phyloP scores from a whole-genome alignment of 139 green algal genomes.

The Haematococcus lacustris region DNA sequence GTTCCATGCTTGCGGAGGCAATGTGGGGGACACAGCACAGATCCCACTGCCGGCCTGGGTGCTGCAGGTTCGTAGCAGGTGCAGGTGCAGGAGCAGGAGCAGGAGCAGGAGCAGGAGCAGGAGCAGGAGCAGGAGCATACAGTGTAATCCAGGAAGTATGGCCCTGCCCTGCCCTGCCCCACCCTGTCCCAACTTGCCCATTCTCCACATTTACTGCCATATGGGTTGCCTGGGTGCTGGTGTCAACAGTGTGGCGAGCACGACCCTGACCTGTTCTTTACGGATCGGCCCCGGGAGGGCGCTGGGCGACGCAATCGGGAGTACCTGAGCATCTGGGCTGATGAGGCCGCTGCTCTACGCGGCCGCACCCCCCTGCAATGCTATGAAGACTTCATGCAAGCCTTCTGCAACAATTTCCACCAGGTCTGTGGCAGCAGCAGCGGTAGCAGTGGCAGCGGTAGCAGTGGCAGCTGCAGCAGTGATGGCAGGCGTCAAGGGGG shows the following conservation, averaged over 20 bases:
- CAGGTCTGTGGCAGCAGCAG: neutral
- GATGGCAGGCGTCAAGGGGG: neutral
- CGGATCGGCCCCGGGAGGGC: conserved; percentile 53
- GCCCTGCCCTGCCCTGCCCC: no score
- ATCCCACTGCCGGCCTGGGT: conserved; percentile 82
- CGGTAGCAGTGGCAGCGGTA: neutral
- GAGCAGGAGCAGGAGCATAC: neutral
- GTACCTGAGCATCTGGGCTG: conserved; percentile 78
- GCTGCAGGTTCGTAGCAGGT: conserved; percentile 41
- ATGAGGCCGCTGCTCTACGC: conserved; percentile 36
- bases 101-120: neutral
- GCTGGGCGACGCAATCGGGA: conserved; percentile 65
- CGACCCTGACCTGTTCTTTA: conserved; percentile 83
- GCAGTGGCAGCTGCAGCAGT: conserved; percentile 20
- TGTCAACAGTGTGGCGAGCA: conserved; percentile 28
- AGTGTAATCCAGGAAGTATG: no score
- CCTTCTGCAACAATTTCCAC: conserved; percentile 59
- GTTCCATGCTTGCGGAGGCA: conserved; percentile 91
- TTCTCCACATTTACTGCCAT: neutral
- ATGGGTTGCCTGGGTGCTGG: neutral
- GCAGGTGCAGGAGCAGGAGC: neutral
- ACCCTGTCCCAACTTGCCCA: neutral
- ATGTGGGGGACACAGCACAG: conserved; percentile 80
- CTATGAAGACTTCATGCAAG: conserved; percentile 82
- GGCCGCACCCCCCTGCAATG: conserved; percentile 61